Evolutionary conservation across 1,284 basidiomycete species (phyloP).

Genomic region (Chiua sp.): DNA sequence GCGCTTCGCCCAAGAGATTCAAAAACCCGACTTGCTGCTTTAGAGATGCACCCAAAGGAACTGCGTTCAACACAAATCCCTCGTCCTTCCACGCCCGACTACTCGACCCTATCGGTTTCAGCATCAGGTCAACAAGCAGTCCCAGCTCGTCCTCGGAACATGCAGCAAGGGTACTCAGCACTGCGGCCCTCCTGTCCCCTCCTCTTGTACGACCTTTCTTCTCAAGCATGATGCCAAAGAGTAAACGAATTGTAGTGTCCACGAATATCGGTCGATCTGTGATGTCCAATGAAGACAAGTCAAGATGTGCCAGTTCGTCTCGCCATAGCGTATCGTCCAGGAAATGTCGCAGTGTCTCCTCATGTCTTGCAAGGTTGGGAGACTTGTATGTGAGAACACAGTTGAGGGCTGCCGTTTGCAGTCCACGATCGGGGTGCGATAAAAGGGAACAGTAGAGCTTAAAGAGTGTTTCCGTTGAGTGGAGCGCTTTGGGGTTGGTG

Average conservation of each 20-base stretch:
- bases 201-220: slow-evolving; percentile 75
- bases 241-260: slow-evolving; percentile 76
- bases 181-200: slow-evolving; percentile 77
- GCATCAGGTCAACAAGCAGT: too few species aligned
- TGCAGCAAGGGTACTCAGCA: too few species aligned
- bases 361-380: slow-evolving; percentile 67
- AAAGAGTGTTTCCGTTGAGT: slow-evolving; percentile 72
- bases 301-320: slow-evolving; percentile 83
- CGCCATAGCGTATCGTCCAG: slow-evolving; percentile 91
- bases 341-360: slow-evolving; percentile 71
- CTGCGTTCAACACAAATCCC: too few species aligned
- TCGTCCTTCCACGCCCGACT: too few species aligned
- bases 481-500: slow-evolving; percentile 87
- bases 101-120: too few species aligned
- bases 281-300: slow-evolving; percentile 67
- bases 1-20: too few species aligned
- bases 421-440: slow-evolving; percentile 82
- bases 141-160: too few species aligned
- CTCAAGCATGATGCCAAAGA: slow-evolving; percentile 93
- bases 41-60: too few species aligned
- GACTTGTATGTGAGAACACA: slow-evolving; percentile 90
- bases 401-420: slow-evolving; percentile 81
- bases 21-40: too few species aligned
- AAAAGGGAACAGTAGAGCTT: slow-evolving; percentile 77
- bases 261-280: slow-evolving; percentile 74